Base-by-base conservation (phyloP, 2,329 filamentous ascomycete species). In the Phialophora verrucosa region DNA sequence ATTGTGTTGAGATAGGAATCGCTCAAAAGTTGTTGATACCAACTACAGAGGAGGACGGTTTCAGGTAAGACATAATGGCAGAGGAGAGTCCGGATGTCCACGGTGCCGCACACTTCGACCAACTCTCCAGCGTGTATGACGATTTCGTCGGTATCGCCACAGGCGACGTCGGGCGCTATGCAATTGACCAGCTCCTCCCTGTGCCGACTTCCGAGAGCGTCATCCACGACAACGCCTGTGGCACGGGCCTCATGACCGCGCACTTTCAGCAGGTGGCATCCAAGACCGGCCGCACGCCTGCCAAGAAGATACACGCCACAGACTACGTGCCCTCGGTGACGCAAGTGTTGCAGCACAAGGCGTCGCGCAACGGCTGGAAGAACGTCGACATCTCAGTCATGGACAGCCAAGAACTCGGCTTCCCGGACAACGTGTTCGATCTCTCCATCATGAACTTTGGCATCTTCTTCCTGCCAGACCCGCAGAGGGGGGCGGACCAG, bases 201-300 rank as follows among this genome's bases (percentile, higher is more conserved):
- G 11, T 42, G 0, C 53, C 44, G 17, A 47, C 12, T 4, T 42
- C 51, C 4, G 42, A 59, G 12, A 60, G 63, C 44, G 50, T 62
- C n/a, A 68, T 73, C 59, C 66, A 72, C 49, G 70, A 72, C 64
- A 70, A 69, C 57, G 70, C 70, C 25, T 68, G 65, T 35, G 69
- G 70, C 31, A 68, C 71, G 8, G 54, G 69, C 20, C 64, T 68
- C 5, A 55, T 70, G n/a, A 66, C 62, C 2, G 59, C 65, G 38
- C 47, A 70, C 64, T 27, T 66, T 31, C 61, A 57, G 61, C 55
- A 55, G 1, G 42, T 59, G 60, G 47, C 63, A 47, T 64, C 29
- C 17, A 23, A 14, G 29, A 31, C 58, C 6, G 57, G 35, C 32
- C 32, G 11, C 2, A 54, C 56, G 2, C 63, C 14, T 23, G 44